Percentiles rank a stretch among this genome's conserved stretches.
Conservation (phyloP, 371 early-diverging fungal species). For the Mucor indicus region DNA sequence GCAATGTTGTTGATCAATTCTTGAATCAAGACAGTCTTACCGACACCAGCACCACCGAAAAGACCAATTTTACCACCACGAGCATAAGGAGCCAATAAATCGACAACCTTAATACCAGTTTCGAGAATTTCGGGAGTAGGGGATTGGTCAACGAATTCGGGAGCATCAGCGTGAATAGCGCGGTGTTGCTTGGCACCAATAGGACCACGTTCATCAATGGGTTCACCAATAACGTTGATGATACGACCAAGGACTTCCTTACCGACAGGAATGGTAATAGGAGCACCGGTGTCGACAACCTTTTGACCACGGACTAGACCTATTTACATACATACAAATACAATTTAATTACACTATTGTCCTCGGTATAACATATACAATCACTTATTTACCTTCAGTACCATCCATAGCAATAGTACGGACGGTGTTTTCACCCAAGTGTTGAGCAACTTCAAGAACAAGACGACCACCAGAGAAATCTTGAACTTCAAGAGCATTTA, state of each 20-base stretch:
- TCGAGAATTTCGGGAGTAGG: conserved; percentile 93
- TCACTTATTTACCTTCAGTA: conserved; percentile 56
- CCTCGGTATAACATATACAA: too few relatives aligned
- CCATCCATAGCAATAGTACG: conserved; percentile 98
- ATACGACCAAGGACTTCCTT: conserved; percentile 94
- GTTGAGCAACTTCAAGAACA: conserved; percentile 92
- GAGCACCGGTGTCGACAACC: conserved; percentile 88
- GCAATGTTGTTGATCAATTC: conserved; percentile 97
- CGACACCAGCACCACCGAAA: conserved; percentile 97
- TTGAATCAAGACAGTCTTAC: conserved; percentile 96
- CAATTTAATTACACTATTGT: too few relatives aligned
- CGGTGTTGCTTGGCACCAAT: conserved; percentile 83
- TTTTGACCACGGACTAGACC: conserved; percentile 94
- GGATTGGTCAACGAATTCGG: conserved; percentile 94
- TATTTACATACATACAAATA: conserved; percentile 37
- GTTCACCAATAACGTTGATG: conserved; percentile 94
- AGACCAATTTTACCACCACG: conserved; percentile 97
- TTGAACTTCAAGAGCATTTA: conserved; percentile 92
- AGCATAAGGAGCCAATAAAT: conserved; percentile 93
- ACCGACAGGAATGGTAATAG: conserved; percentile 91
- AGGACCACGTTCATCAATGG: conserved; percentile 97
- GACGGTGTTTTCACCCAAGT: conserved; percentile 95
- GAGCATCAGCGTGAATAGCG: conserved; percentile 91
- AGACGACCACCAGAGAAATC: conserved; percentile 70
- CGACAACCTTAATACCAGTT: conserved; percentile 98